Conservation (phyloP, 2,329 filamentous ascomycete genomes). For the Aschersonia sp. region DNA sequence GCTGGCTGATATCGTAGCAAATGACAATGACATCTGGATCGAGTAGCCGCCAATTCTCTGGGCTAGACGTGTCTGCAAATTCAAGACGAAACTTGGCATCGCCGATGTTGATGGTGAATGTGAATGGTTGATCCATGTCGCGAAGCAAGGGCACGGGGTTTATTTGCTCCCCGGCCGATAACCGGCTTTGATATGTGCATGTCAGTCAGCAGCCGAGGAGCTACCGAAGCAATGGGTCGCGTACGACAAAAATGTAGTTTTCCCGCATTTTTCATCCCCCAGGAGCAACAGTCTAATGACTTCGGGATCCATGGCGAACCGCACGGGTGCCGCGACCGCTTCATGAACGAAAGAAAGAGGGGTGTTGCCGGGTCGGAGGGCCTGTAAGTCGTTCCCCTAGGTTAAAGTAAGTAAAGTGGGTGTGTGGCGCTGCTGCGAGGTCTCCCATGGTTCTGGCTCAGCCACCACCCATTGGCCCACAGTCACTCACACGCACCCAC, state of each 20-base stretch:
- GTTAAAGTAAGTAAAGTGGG: too few species aligned
- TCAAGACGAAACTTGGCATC: slow-evolving; percentile 33
- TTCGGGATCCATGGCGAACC: slow-evolving; percentile 26
- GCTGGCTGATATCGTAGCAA: slow-evolving; percentile 47
- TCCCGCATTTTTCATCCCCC: slow-evolving; percentile 45
- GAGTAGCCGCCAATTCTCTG: slow-evolving; percentile 43
- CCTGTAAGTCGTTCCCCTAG: too few species aligned
- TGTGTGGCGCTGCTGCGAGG: too few species aligned
- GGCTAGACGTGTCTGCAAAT: slow-evolving; percentile 44
- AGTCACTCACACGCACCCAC: too few species aligned
- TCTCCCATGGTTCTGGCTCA: too few species aligned
- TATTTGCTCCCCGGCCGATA: slow-evolving; percentile 30
- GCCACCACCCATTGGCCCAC: too few species aligned
- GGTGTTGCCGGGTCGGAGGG: neutral
- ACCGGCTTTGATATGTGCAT: slow-evolving; percentile 23
- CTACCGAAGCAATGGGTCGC: slow-evolving; percentile 8
- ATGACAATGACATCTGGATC: slow-evolving; percentile 42
- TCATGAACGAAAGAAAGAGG: neutral
- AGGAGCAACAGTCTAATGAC: slow-evolving; percentile 39
- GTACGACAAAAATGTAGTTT: slow-evolving; percentile 47
- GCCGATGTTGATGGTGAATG: slow-evolving; percentile 35
- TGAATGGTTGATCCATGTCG: slow-evolving; percentile 45
- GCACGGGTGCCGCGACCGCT: neutral
- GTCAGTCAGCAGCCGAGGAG: slow-evolving; percentile 5
- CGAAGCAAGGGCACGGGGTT: slow-evolving; percentile 33